phyloP scores from a whole-genome alignment of 352 stramenopile genomes.

The Phytophthora tubulina region DNA sequence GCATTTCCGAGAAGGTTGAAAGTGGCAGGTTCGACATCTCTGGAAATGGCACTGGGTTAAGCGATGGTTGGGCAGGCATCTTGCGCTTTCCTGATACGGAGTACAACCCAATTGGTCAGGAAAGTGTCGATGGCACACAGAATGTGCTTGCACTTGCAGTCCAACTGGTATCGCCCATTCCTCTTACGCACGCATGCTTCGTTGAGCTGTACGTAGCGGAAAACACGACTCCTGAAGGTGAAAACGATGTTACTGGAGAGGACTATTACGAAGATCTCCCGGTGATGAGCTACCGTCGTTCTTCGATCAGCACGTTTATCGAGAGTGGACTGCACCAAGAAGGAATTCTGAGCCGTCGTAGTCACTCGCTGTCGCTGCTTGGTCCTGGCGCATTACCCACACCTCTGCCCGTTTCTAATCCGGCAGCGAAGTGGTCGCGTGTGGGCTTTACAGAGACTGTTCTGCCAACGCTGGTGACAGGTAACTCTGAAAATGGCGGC shows the following conservation, averaged over 20 bases:
- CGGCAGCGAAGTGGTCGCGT: slow-evolving; percentile 64
- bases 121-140: slow-evolving; percentile 66
- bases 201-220: slow-evolving; percentile 82
- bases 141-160: slow-evolving; percentile 84
- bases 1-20: slow-evolving; percentile 61
- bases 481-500: slow-evolving; percentile 33
- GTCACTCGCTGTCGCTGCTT: slow-evolving; percentile 59
- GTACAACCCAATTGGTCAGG: slow-evolving; percentile 69
- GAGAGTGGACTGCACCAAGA: slow-evolving; percentile 77
- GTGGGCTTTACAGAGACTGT: slow-evolving; percentile 85
- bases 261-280: slow-evolving; percentile 67
- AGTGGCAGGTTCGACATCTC: slow-evolving; percentile 40
- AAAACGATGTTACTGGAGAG: slow-evolving; percentile 63
- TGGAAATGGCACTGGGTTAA: slow-evolving; percentile 51
- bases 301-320: slow-evolving; percentile 80
- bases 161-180: slow-evolving; percentile 69
- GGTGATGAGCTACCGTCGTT: slow-evolving; percentile 56
- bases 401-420: slow-evolving; percentile 41
- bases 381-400: slow-evolving; percentile 33
- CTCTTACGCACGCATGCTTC: slow-evolving; percentile 77
- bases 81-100: slow-evolving; percentile 79
- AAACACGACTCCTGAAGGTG: slow-evolving; percentile 43
- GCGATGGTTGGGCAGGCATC: slow-evolving; percentile 75
- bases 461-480: slow-evolving; percentile 64
- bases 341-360: slow-evolving; percentile 62